A percentile compares a stretch with the other conserved stretches of the same genome.
Conservation (phyloP, 2,329 filamentous ascomycete genomes). For the Elsinoe ampelina region DNA sequence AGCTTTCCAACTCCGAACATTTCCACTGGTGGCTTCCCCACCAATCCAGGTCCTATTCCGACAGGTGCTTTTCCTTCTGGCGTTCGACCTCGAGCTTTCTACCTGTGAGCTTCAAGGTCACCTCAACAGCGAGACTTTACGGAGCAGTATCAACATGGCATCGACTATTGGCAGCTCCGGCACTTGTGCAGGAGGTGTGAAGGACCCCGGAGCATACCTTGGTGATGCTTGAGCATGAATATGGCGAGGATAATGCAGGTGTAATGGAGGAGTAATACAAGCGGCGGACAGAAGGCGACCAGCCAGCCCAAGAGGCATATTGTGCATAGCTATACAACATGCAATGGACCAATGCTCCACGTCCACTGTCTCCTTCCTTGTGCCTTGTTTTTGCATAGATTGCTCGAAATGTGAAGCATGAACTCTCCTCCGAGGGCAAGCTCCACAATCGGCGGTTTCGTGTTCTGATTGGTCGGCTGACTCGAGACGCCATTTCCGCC, state of each 20-base stretch:
- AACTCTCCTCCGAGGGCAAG: too few species aligned
- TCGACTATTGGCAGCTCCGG: neutral
- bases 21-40: neutral
- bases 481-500: neutral
- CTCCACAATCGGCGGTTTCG: neutral
- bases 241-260: too few species aligned
- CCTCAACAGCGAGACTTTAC: neutral
- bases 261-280: too few species aligned
- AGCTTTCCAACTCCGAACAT: neutral
- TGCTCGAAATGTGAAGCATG: too few species aligned
- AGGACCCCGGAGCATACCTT: too few species aligned
- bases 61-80: neutral
- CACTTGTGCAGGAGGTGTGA: too few species aligned
- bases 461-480: neutral
- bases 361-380: too few species aligned
- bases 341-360: neutral
- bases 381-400: too few species aligned
- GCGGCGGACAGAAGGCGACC: neutral
- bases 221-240: too few species aligned
- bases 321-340: conserved; percentile 6
- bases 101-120: neutral
- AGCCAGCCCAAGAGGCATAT: neutral
- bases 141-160: neutral
- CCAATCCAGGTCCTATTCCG: neutral
- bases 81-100: conserved; percentile 6